A percentile compares a stretch with the other conserved stretches of the same genome.
These are phyloP conservation scores for Exophiala oligosperma DNA, from an alignment of 2,329 filamentous ascomycete genomes.

Conservation along the genomic window DNA sequence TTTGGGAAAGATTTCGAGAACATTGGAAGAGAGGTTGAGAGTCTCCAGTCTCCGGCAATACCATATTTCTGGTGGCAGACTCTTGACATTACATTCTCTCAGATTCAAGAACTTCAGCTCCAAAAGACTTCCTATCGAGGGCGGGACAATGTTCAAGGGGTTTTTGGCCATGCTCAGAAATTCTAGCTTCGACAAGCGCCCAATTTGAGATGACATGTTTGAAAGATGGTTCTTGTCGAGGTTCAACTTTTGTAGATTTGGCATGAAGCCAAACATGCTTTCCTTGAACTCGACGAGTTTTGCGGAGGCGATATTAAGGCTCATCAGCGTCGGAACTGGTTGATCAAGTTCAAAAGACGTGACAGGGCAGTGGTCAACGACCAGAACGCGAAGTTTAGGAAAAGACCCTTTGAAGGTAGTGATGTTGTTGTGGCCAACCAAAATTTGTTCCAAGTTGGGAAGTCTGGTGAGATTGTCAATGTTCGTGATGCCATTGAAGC, in stretches of 20 bases:
- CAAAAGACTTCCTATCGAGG: constrained; percentile 82
- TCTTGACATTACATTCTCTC: constrained; percentile 88
- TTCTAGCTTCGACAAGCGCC: constrained; percentile 77
- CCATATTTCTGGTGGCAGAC: constrained; percentile 92
- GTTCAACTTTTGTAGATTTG: constrained; percentile 81
- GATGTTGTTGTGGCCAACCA: constrained; percentile 89
- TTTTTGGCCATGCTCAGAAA: constrained; percentile 95
- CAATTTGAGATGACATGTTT: constrained; percentile 80
- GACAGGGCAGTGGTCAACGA: constrained; percentile 91
- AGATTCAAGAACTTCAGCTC: constrained; percentile 86
- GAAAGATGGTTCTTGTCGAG: constrained; percentile 96
- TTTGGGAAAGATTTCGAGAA: constrained; percentile 87
- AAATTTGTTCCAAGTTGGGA: constrained; percentile 82
- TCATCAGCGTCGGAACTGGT: constrained; percentile 77
- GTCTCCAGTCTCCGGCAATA: constrained; percentile 87
- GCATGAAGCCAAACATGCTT: constrained; percentile 81
- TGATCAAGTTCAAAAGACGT: constrained; percentile 85
- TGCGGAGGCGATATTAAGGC: constrained; percentile 84
- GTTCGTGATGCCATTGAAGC: constrained; percentile 85
- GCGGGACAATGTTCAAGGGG: constrained; percentile 76
- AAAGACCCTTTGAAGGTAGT: constrained; percentile 91
- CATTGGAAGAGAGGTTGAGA: constrained; percentile 92
- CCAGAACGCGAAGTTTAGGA: constrained; percentile 75
- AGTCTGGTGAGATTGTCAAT: constrained; percentile 85
- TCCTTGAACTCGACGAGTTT: constrained; percentile 88